A percentile compares a stretch with the other conserved stretches of the same genome.
Evolutionary conservation across 176 grass and related monocot genomes (phyloP).

Genomic region (Oryza brachyantha): DNA sequence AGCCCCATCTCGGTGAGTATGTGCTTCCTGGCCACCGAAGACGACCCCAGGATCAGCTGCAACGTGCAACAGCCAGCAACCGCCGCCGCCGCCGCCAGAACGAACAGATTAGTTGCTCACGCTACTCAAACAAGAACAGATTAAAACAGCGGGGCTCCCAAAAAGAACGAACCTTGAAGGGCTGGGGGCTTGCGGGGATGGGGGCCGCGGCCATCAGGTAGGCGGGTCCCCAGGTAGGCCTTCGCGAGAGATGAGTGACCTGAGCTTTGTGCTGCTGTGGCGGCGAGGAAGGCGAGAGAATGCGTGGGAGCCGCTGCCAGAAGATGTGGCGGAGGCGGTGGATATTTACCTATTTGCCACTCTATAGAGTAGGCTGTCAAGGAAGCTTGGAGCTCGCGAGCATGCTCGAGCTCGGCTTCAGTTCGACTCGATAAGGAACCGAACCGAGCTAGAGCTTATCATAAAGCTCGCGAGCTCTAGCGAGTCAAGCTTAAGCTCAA

Average conservation of each 20-base stretch:
- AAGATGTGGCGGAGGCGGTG: too few relatives aligned
- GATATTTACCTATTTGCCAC: too few relatives aligned
- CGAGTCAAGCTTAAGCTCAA: too few relatives aligned
- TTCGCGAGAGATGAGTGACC: too few relatives aligned
- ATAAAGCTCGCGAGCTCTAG: too few relatives aligned
- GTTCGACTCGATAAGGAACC: too few relatives aligned
- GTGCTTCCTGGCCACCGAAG: constrained; percentile 71
- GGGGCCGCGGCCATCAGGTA: constrained; percentile 9
- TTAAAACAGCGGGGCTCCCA: not conserved
- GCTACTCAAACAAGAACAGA: not conserved
- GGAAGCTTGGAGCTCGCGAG: too few relatives aligned
- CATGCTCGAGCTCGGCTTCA: too few relatives aligned
- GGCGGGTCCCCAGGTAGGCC: too few relatives aligned
- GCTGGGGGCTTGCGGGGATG: not conserved
- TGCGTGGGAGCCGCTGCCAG: not conserved
- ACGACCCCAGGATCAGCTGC: constrained; percentile 88
- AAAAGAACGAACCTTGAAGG: constrained; percentile 42
- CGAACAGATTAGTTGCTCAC: not conserved
- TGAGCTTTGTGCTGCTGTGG: not conserved
- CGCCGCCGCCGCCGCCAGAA: not conserved
- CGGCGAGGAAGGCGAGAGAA: not conserved
- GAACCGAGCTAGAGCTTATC: too few relatives aligned
- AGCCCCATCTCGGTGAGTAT: constrained; percentile 82
- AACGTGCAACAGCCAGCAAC: not conserved
- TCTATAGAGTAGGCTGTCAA: too few relatives aligned